Evolutionary conservation across 305 asterid species (phyloP).

Genomic region (Solanum aculeatissimum): DNA sequence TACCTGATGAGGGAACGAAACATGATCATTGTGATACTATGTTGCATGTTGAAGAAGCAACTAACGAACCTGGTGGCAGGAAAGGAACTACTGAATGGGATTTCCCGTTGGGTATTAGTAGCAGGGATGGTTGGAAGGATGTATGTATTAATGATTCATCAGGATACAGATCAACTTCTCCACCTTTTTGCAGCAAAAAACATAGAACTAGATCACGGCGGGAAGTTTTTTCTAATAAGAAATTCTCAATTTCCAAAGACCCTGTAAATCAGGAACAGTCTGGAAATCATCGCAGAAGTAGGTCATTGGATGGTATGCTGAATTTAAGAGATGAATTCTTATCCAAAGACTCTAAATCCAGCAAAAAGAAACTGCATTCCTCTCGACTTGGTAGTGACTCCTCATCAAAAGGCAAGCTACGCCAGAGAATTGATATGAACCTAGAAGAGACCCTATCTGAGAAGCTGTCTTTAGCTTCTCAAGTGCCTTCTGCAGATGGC

Average conservation of each 20-base stretch:
- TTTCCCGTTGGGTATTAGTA: conserved; percentile 56
- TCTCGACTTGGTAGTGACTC: conserved; percentile 21
- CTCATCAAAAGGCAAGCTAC: conserved; percentile 30
- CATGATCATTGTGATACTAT: conserved; percentile 19
- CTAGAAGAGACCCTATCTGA: conserved; percentile 18
- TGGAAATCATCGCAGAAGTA: conserved; percentile 22
- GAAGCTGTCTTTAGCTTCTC: conserved; percentile 12
- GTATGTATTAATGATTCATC: conserved; percentile 33
- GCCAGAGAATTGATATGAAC: conserved; percentile 27
- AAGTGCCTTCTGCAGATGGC: conserved; percentile 11
- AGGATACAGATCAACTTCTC: conserved; percentile 52
- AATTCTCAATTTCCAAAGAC: conserved; percentile 12
- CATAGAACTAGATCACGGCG: conserved; percentile 23
- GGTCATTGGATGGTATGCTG: conserved; percentile 31
- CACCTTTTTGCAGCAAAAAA: conserved; percentile 31
- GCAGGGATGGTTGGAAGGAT: conserved; percentile 78
- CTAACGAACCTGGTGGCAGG: conserved; percentile 15
- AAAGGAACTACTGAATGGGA: conserved; percentile 17
- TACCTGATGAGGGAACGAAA: conserved; percentile 33
- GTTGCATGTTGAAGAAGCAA: conserved; percentile 14
- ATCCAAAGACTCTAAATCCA: conserved; percentile 21
- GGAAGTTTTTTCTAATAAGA: conserved; percentile 24
- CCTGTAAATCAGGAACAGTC: conserved; percentile 6
- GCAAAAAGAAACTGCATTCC: conserved; percentile 28
- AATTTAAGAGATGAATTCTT: conserved; percentile 21